These are phyloP conservation scores for Phoenix roebelenii DNA, from an alignment of 176 grass and related monocot genomes.

Conservation along the genomic window DNA sequence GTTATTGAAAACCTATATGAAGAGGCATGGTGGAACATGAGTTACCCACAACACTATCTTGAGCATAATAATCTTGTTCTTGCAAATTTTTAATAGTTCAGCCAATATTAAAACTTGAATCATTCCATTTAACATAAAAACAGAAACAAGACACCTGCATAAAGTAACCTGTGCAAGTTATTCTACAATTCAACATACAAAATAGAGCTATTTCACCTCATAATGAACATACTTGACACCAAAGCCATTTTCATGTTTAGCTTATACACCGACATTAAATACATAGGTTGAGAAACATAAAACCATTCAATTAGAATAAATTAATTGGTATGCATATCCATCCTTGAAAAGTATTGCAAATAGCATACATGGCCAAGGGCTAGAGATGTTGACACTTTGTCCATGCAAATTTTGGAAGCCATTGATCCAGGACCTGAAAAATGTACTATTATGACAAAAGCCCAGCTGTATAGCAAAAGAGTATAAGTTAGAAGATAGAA, in stretches of 20 bases:
- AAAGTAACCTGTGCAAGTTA: background rate
- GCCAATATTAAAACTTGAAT: no score
- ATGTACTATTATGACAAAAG: constrained; percentile 8
- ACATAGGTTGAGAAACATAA: background rate
- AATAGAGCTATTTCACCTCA: no score
- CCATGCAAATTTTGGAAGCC: constrained; percentile 85
- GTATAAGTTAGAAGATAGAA: constrained; percentile 6
- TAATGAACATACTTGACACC: no score
- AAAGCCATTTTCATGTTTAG: no score
- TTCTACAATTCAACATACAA: no score
- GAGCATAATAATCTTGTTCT: no score
- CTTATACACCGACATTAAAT: no score
- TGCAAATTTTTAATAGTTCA: no score
- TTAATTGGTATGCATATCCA: constrained; percentile 8
- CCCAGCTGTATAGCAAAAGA: constrained; percentile 8
- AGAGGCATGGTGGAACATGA: no score
- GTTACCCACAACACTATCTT: no score
- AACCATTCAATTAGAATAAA: background rate
- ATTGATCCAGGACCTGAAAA: constrained; percentile 65
- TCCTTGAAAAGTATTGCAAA: constrained; percentile 18
- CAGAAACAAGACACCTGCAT: background rate
- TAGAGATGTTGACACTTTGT: constrained; percentile 81
- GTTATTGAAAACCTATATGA: no score
- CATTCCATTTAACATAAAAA: no score
- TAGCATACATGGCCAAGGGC: constrained; percentile 60